phyloP scores from a whole-genome alignment of 2,329 filamentous ascomycete genomes.

The Rhinocladiella mackenziei region DNA sequence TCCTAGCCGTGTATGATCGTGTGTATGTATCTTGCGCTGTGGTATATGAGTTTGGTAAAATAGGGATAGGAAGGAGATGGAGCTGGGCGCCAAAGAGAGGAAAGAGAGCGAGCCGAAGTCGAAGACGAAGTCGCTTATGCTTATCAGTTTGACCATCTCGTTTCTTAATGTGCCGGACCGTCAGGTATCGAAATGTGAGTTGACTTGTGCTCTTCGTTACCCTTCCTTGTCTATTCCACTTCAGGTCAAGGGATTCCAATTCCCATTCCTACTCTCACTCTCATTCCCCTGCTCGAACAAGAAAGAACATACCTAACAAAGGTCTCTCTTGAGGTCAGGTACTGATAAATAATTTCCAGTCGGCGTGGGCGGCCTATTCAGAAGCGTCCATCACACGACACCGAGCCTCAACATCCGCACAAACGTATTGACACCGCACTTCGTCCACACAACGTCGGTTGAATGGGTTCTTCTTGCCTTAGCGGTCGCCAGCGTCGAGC shows the following conservation, averaged over 20 bases:
- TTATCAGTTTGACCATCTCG: conserved; percentile 22
- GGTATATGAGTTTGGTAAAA: conserved; percentile 28
- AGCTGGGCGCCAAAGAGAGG: neutral
- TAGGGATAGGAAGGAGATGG: neutral
- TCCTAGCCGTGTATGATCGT: conserved; percentile 32
- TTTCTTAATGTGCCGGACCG: conserved; percentile 23
- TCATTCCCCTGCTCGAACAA: no score
- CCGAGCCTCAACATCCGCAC: conserved; percentile 8
- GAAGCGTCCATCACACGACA: conserved; percentile 10
- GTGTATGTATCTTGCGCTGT: conserved; percentile 32
- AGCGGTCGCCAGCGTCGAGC: conserved; percentile 3
- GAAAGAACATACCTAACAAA: no score
- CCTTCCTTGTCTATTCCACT: no score
- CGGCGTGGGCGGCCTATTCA: conserved; percentile 25
- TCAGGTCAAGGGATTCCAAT: no score
- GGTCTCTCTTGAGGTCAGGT: neutral
- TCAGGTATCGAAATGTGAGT: conserved; percentile 22
- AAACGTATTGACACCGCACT: conserved; percentile 9
- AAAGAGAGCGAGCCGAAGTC: neutral
- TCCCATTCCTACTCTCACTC: neutral
- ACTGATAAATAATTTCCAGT: no score
- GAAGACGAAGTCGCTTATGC: conserved; percentile 21
- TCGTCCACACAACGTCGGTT: conserved; percentile 7
- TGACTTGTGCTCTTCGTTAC: neutral
- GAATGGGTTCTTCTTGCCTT: neutral